Evolutionary conservation across 2,329 filamentous ascomycete species (phyloP).

Genomic region (Pseudogymnoascus sp.): DNA sequence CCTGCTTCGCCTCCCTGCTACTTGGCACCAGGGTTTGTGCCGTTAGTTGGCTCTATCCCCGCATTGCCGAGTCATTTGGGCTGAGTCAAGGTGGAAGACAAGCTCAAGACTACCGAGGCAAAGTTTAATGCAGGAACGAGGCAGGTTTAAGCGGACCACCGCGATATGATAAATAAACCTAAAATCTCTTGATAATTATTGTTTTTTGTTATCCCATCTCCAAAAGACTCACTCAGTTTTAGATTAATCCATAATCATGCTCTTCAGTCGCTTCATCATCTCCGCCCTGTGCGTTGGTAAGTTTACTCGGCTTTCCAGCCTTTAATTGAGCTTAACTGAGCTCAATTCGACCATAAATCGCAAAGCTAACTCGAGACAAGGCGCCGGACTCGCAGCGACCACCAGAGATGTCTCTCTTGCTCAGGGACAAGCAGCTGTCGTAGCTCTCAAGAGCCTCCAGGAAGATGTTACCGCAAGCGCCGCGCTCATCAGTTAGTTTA

Average conservation of each 20-base stretch:
- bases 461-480: not conserved
- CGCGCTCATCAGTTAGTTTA: not conserved
- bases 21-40: not conserved
- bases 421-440: not conserved
- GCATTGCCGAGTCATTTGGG: not conserved
- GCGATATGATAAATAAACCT: not conserved
- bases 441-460: not conserved
- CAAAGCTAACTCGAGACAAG: not conserved
- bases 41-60: not conserved
- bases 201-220: not conserved
- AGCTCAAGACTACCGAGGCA: not conserved
- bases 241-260: not conserved
- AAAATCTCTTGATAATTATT: not conserved
- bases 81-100: not conserved
- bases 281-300: not conserved
- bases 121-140: not conserved
- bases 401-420: not conserved
- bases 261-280: not conserved
- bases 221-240: not conserved
- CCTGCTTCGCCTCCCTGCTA: not conserved
- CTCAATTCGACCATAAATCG: not conserved
- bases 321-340: not conserved
- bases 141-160: not conserved
- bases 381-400: not conserved
- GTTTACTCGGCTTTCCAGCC: not conserved